These are phyloP conservation scores for Fusarium sp. DNA, from an alignment of 2,329 filamentous ascomycete genomes.

Conservation along the genomic window DNA sequence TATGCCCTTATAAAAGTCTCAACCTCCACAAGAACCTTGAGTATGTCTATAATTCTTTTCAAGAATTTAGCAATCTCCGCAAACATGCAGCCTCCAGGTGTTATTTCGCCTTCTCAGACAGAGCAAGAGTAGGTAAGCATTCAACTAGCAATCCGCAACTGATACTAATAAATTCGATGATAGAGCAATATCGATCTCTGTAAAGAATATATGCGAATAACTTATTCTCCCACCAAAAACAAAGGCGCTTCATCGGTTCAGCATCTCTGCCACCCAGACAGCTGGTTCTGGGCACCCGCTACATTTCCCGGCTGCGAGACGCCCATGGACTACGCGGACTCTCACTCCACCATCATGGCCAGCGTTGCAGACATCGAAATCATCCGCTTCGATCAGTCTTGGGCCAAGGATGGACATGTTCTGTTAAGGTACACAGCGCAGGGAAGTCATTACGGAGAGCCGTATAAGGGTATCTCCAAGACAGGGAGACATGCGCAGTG, in stretches of 20 bases:
- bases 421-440: constrained; percentile 39
- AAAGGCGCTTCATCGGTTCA: constrained; percentile 20
- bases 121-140: constrained; percentile 10
- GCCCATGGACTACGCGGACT: constrained; percentile 37
- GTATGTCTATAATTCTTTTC: too few relatives aligned
- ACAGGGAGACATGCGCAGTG: constrained; percentile 32
- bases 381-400: constrained; percentile 36
- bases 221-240: constrained; percentile 24
- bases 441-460: constrained; percentile 36
- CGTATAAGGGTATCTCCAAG: constrained; percentile 36
- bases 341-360: constrained; percentile 34
- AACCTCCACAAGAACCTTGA: not conserved
- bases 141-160: not conserved
- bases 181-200: constrained; percentile 18
- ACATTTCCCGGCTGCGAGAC: constrained; percentile 31
- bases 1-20: not conserved
- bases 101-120: constrained; percentile 4
- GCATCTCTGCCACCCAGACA: constrained; percentile 24
- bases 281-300: constrained; percentile 31
- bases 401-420: constrained; percentile 38
- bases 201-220: constrained; percentile 29
- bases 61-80: not conserved
- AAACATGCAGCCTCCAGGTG: not conserved
- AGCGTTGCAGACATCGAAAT: constrained; percentile 35
- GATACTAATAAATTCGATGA: not conserved